Conservation (phyloP, 768 basidiomycete genomes). For the Coprinopsis strossmayeri region DNA sequence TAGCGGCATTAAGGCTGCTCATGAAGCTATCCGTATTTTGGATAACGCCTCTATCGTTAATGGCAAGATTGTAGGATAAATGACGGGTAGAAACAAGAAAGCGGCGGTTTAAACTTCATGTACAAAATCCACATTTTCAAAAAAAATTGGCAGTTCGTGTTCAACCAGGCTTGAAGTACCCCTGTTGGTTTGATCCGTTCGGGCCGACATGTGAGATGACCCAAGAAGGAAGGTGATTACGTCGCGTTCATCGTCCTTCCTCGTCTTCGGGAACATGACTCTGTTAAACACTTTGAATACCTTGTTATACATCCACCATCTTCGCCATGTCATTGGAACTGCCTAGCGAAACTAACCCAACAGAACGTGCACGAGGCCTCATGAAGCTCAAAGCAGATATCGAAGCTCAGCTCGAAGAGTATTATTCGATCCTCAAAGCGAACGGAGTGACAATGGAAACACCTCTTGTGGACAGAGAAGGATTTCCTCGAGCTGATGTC, state of each 20-base stretch:
- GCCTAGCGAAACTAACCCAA: slow-evolving; percentile 36
- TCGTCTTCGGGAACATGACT: too few relatives aligned
- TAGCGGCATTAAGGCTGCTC: slow-evolving; percentile 67
- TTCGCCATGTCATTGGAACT: slow-evolving; percentile 45
- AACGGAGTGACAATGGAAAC: slow-evolving; percentile 63
- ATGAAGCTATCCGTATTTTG: slow-evolving; percentile 51
- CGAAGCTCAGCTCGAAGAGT: slow-evolving; percentile 62
- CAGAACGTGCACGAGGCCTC: slow-evolving; percentile 55
- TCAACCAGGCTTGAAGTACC: too few relatives aligned
- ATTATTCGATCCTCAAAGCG: slow-evolving; percentile 54
- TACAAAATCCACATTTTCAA: too few relatives aligned
- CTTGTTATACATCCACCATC: too few relatives aligned
- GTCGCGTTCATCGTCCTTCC: not conserved
- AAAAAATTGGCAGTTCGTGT: too few relatives aligned
- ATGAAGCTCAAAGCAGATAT: slow-evolving; percentile 66
- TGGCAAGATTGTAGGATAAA: not conserved
- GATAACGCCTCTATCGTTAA: slow-evolving; percentile 19
- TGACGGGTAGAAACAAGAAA: too few relatives aligned
- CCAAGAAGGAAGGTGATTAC: slow-evolving; percentile 10
- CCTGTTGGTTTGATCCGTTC: not conserved
- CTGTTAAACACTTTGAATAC: too few relatives aligned
- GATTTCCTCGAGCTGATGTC: slow-evolving; percentile 85
- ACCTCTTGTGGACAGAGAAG: slow-evolving; percentile 78
- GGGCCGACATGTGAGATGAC: not conserved
- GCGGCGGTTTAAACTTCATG: too few relatives aligned